Conservation (phyloP, 257 asterid species). For the Paraleonurus japonicus region DNA sequence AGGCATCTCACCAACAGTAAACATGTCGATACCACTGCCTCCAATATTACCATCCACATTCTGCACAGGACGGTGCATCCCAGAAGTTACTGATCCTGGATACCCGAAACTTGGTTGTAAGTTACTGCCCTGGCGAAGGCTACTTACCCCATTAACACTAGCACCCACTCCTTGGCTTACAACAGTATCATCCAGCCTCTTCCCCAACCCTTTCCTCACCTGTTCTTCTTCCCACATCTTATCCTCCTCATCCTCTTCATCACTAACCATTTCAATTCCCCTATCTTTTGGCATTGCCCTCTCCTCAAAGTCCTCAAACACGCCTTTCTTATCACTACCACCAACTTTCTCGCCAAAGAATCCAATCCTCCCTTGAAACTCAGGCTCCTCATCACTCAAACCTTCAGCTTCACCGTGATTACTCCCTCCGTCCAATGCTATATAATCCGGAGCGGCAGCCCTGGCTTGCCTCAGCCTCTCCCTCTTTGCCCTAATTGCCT, state of each 20-base stretch:
- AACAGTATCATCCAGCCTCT: constrained; percentile 74
- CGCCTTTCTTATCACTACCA: constrained; percentile 62
- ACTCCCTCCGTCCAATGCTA: constrained; percentile 88
- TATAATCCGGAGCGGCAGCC: constrained; percentile 82
- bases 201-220: constrained; percentile 92
- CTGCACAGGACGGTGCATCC: constrained; percentile 41
- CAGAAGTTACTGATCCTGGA: constrained; percentile 36
- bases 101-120: constrained; percentile 42
- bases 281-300: constrained; percentile 46
- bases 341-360: constrained; percentile 72
- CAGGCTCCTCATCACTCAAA: constrained; percentile 97
- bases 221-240: constrained; percentile 98
- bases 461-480: constrained; percentile 83
- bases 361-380: constrained; percentile 77
- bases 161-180: constrained; percentile 43
- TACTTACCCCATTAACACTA: constrained; percentile 33
- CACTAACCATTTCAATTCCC: constrained; percentile 35
- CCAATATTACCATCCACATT: constrained; percentile 42
- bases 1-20: constrained; percentile 51
- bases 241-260: constrained; percentile 87
- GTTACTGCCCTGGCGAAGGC: constrained; percentile 37
- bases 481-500: constrained; percentile 78
- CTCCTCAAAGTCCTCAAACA: constrained; percentile 81
- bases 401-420: constrained; percentile 98
- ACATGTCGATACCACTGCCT: constrained; percentile 49